A percentile compares a stretch with the other conserved stretches of the same genome.
Evolutionary conservation across 306 rosid genomes (phyloP).

Genomic region (Trifolium pratense): DNA sequence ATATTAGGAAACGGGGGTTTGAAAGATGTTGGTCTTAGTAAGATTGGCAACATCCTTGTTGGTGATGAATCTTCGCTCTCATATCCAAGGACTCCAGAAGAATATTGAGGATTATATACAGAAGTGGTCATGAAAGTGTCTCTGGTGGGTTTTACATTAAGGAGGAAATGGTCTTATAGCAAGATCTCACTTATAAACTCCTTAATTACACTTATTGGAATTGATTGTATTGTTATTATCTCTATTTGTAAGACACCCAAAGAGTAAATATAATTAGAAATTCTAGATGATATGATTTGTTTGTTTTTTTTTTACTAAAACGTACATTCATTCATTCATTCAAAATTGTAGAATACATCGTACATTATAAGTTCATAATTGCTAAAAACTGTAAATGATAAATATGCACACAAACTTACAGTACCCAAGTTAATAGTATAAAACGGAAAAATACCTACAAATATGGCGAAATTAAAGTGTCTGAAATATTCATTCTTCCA

Average conservation of each 20-base stretch:
- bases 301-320: no score
- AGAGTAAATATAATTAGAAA: background rate
- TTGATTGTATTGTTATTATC: background rate
- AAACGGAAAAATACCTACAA: no score
- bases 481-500: no score
- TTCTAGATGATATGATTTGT: background rate
- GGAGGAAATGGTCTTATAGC: constrained; percentile 79
- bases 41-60: constrained; percentile 61
- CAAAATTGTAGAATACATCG: no score
- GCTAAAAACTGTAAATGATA: no score
- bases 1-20: constrained; percentile 55
- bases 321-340: no score
- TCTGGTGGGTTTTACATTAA: constrained; percentile 82
- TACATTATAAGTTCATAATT: no score
- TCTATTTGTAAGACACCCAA: background rate
- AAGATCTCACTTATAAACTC: constrained; percentile 27
- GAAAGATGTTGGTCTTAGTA: constrained; percentile 76
- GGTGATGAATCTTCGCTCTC: constrained; percentile 60
- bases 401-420: no score
- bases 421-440: no score
- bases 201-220: background rate
- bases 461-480: no score
- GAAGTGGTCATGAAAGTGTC: constrained; percentile 53
- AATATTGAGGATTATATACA: constrained; percentile 79
- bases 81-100: constrained; percentile 63